Base-by-base conservation (phyloP, 2,329 filamentous ascomycete species). In the Clonostachys byssicola region DNA sequence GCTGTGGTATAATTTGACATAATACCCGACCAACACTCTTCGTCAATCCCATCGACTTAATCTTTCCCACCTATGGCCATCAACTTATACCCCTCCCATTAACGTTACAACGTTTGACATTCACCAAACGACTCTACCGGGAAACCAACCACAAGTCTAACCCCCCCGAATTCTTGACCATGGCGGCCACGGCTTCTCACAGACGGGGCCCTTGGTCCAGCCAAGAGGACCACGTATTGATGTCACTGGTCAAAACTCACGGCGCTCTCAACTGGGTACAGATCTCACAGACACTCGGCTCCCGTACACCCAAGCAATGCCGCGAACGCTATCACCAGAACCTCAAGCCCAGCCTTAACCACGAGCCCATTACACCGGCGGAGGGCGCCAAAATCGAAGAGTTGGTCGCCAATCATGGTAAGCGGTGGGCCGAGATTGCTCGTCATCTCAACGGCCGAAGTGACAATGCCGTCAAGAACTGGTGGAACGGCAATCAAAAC, bases 391-490 rank as follows among this genome's bases (percentile, higher is more conserved):
- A 83, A 58, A 96, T 97, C 59, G 85, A 92, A 69, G 75, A 78
- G 49, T 78, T 94, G 64, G 92, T 96, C 14, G 66, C 70, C 12
- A 80, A 87, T 57, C 83, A 89, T 72, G 91, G 91, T 52, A 92
- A 91, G 72, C 83, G 88, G 48, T 96, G 92, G 92, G 92, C 92
- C 3, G 90, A 96, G 62, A 96, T 96, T 60, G 89, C 92, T 41
- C 80, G 92, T 54, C 77, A 83, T 42, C 77, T 96, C 17, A 79
- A 86, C 47, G 90, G 90, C 54, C 86, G 92, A 60, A 95, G 91
- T 65, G 92, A 96, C 72, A 96, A 96, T 60, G 88, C 89, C 30
- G 89, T 96, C 53, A 96, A 96, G 80, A 96, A 96, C 67, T 96
- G 91, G 90, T 96, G 89, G 89, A 96, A 96, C 63, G 91, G 92